Evolutionary conservation across 352 stramenopile species (phyloP).

Genomic region (Saprolegnia parasitica): DNA sequence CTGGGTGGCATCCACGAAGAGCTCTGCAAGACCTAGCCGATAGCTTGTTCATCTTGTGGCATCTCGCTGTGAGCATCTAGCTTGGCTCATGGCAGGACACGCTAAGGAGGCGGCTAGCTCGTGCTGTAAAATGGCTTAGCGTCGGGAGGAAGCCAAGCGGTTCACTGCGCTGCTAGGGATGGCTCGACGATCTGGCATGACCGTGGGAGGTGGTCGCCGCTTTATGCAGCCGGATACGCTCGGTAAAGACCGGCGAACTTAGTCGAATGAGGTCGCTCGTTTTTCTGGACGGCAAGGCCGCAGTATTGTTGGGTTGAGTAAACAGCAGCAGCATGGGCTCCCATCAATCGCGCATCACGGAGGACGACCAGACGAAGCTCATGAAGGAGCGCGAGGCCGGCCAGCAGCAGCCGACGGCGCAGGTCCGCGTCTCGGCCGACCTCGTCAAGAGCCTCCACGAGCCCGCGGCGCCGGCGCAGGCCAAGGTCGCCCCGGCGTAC

Average conservation of each 20-base stretch:
- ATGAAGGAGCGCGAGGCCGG: conserved; percentile 25
- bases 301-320: conserved; percentile 11
- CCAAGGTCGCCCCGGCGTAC: background rate
- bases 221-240: background rate
- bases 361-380: conserved; percentile 30
- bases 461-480: background rate
- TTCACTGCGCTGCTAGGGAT: no score
- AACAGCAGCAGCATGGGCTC: conserved; percentile 27
- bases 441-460: conserved; percentile 19
- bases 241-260: background rate
- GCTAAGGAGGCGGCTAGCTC: no score
- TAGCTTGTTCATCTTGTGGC: no score
- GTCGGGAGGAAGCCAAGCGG: no score
- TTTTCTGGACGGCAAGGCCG: background rate
- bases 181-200: no score
- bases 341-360: conserved; percentile 28
- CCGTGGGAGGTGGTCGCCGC: no score
- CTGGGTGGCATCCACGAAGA: no score
- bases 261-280: background rate
- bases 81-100: no score
- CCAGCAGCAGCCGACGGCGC: conserved; percentile 8
- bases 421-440: conserved; percentile 26
- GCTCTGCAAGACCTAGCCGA: no score
- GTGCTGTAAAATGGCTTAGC: no score
- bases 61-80: no score